phyloP scores from a whole-genome alignment of 306 rosid genomes.

The Trifolium fragiferum region DNA sequence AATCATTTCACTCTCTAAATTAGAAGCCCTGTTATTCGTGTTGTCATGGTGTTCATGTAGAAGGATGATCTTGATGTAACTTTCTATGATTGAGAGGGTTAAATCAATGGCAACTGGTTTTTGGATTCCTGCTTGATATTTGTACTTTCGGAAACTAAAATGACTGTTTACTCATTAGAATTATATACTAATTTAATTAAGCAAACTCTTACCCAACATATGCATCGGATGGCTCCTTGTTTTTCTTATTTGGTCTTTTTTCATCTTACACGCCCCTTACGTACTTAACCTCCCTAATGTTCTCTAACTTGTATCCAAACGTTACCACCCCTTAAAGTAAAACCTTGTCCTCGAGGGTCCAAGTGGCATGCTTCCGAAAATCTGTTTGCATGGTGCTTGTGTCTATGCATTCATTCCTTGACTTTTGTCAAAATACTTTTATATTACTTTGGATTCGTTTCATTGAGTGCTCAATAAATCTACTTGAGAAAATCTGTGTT shows the following conservation, averaged over 20 bases:
- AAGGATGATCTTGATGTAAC: background rate
- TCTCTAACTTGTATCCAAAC: background rate
- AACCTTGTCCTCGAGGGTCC: background rate
- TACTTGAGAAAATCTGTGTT: background rate
- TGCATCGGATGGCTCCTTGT: background rate
- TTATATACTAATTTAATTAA: no score
- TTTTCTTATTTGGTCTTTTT: background rate
- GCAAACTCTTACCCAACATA: background rate
- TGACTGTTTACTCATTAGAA: background rate
- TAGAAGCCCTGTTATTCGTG: background rate
- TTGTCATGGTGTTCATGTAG: background rate
- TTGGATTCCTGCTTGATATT: background rate
- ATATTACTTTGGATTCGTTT: background rate
- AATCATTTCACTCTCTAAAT: background rate
- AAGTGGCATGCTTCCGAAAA: background rate
- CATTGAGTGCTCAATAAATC: background rate
- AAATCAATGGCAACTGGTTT: constrained; percentile 16
- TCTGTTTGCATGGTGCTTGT: background rate
- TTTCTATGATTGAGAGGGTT: constrained; percentile 5
- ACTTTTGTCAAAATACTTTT: constrained; percentile 3
- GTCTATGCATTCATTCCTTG: background rate
- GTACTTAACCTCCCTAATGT: background rate
- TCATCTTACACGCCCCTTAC: background rate
- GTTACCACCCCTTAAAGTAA: background rate
- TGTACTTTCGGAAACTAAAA: constrained; percentile 10